Percentiles rank a stretch among this genome's conserved stretches.
Evolutionary conservation across 768 basidiomycete genomes (phyloP).

Genomic region (Mrakia blollopis): DNA sequence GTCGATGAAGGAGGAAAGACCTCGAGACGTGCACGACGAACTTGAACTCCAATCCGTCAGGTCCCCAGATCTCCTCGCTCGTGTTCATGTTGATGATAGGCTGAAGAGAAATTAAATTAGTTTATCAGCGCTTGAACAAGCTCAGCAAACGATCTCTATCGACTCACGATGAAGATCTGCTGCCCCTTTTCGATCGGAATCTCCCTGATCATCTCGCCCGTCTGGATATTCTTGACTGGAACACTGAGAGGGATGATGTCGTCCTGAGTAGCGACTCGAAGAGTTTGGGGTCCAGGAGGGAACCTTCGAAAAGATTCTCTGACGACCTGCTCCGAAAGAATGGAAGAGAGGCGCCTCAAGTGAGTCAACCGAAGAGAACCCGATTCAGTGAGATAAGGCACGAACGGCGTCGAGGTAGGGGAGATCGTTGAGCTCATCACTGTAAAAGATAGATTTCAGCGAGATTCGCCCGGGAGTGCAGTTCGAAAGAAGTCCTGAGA

Average conservation of each 20-base stretch:
- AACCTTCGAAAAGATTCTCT: conserved; percentile 31
- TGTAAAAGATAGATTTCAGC: neutral
- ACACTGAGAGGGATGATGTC: conserved; percentile 17
- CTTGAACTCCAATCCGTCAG: conserved; percentile 41
- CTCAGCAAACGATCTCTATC: too few relatives aligned
- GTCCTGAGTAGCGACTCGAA: conserved; percentile 2
- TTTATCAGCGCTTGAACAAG: too few relatives aligned
- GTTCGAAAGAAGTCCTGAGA: neutral
- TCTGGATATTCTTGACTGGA: conserved; percentile 7
- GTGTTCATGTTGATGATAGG: conserved; percentile 43
- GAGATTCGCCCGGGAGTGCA: neutral
- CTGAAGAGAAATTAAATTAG: conserved; percentile 30
- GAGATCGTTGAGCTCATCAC: conserved; percentile 18
- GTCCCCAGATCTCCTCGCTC: conserved; percentile 40
- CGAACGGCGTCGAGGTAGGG: conserved; percentile 29
- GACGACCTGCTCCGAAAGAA: conserved; percentile 8
- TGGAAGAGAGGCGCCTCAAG: neutral
- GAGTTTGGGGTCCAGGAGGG: neutral
- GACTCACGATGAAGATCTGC: conserved; percentile 42
- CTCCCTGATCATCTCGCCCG: conserved; percentile 37
- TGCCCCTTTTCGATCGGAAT: conserved; percentile 41
- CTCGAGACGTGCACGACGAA: conserved; percentile 27
- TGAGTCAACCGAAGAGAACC: neutral
- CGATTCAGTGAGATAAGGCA: neutral
- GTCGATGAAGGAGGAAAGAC: neutral